Conservation (phyloP, 2,329 filamentous ascomycete species). For the Tolypocladium pustulatum region DNA sequence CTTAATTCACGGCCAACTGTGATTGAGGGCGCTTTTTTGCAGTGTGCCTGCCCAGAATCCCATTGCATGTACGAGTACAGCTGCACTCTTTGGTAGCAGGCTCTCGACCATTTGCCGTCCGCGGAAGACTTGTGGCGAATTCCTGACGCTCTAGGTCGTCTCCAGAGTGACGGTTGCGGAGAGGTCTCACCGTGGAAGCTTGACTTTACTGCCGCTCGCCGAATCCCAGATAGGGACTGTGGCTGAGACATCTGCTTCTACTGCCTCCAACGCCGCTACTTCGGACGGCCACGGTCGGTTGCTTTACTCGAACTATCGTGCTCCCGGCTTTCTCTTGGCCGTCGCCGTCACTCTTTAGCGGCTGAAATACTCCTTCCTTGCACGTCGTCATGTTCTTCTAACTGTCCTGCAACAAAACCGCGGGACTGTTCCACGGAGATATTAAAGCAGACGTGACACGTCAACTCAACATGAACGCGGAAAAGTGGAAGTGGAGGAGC, state of each 20-base stretch:
- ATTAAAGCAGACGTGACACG: not conserved
- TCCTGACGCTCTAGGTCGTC: slow-evolving; percentile 2
- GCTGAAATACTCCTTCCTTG: not conserved
- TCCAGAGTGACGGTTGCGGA: slow-evolving; percentile 12
- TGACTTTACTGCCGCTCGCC: slow-evolving; percentile 1
- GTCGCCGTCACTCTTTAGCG: not conserved
- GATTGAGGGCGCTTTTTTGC: not conserved
- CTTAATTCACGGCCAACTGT: not conserved
- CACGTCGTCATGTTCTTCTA: slow-evolving; percentile 1
- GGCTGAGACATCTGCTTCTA: slow-evolving; percentile 11
- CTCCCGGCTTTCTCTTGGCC: not conserved
- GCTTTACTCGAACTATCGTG: not conserved
- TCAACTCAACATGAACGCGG: slow-evolving; percentile 16
- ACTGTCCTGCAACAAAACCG: not conserved
- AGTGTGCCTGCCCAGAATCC: not conserved
- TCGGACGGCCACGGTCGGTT: not conserved
- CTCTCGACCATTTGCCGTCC: not conserved
- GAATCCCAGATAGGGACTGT: slow-evolving; percentile 8
- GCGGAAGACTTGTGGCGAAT: not conserved
- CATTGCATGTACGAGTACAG: not conserved
- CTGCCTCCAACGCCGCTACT: slow-evolving; percentile 1
- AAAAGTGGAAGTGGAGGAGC: slow-evolving; percentile 24
- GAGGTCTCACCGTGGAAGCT: slow-evolving; percentile 1
- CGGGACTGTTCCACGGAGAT: not conserved
- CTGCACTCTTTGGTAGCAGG: not conserved